Base-by-base conservation (phyloP, 1,284 basidiomycete species). In the Sanghuangporus weigelae region DNA sequence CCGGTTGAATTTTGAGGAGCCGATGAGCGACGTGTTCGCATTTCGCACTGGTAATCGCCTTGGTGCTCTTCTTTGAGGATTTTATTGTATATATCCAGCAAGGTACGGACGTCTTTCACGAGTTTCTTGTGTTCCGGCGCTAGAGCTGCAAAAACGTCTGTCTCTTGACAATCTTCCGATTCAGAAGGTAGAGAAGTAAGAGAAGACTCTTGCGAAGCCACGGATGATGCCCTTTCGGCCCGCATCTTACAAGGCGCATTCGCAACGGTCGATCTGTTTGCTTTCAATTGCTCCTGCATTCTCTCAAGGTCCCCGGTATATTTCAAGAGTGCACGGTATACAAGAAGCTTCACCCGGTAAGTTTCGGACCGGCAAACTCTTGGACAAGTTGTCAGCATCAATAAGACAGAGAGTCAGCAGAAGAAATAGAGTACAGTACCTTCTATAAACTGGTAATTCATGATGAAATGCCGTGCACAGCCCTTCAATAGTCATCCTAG, bases 361-460 rank as follows among this genome's bases (percentile, higher is more conserved):
- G 79, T 87, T 72, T 93, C 90, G 7, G 74, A 73, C n/a, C 90
- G 84, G 69, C 90, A 90, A 19, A 92, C 87, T 58, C 90, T 92
- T 55, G 50, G 10, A 61, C 36, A 53, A 64, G 67, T 53, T 64
- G 60, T 60, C 12, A 61, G 36, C 63, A 23, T n/a, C 53, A 67
- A 66, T 60, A 59, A 10, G 58, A 31, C 63, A 23, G 16, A 51
- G 51, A 57, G 21, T 40, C 38, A 21, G 23, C 31, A 3, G 62
- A 26, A 26, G 62, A 42, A 3, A 62, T 36, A 26, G 61, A 42
- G 19, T 23, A 51, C 7, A 60, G 75, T 66, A 90, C 90, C 90
- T 79, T 71, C 83, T 81, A 70, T 93, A 92, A 16, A 92, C 79
- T 1, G 88, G 88, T 49, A 93, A 77, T 67, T 92, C 90, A 58